These are phyloP conservation scores for Mortierella sp. DNA, from an alignment of 371 early-diverging fungal species.

Conservation along the genomic window DNA sequence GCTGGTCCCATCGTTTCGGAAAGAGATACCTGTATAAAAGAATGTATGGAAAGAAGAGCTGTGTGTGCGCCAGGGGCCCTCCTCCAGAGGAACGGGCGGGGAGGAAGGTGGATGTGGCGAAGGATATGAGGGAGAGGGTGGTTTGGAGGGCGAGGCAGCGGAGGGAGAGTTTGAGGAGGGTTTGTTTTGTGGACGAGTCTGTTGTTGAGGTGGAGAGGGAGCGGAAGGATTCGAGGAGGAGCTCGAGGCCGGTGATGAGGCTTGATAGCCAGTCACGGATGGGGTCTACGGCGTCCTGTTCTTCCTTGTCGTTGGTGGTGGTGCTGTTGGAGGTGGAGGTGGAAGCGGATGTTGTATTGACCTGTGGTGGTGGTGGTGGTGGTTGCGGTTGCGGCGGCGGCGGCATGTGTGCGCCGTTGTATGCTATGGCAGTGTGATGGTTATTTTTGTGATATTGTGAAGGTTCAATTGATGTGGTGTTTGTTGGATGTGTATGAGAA, in stretches of 20 bases:
- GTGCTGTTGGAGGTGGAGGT: neutral
- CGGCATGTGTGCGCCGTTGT: too few species aligned
- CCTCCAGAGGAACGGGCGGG: neutral
- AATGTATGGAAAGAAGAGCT: conserved; percentile 29
- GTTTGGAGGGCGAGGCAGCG: conserved; percentile 22
- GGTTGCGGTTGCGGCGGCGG: too few species aligned
- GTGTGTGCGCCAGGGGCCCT: neutral
- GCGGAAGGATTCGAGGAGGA: conserved; percentile 28
- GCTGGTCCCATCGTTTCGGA: conserved; percentile 29
- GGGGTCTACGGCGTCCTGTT: neutral
- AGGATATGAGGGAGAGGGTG: neutral
- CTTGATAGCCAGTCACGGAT: conserved; percentile 23
- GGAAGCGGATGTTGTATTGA: neutral
- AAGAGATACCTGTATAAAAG: conserved; percentile 20
- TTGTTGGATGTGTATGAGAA: neutral
- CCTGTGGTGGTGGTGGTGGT: neutral
- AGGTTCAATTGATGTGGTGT: neutral
- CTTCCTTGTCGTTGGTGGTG: neutral
- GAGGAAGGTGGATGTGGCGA: neutral
- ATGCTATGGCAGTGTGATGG: neutral
- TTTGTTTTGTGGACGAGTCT: neutral
- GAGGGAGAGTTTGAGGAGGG: conserved; percentile 17
- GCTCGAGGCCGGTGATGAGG: conserved; percentile 29
- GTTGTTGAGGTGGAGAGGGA: conserved; percentile 1
- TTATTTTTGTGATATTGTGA: too few species aligned